Percentiles rank a stretch among this genome's conserved stretches.
Conservation (phyloP, 1,139 yeast species). For the Hyphopichia fennica region DNA sequence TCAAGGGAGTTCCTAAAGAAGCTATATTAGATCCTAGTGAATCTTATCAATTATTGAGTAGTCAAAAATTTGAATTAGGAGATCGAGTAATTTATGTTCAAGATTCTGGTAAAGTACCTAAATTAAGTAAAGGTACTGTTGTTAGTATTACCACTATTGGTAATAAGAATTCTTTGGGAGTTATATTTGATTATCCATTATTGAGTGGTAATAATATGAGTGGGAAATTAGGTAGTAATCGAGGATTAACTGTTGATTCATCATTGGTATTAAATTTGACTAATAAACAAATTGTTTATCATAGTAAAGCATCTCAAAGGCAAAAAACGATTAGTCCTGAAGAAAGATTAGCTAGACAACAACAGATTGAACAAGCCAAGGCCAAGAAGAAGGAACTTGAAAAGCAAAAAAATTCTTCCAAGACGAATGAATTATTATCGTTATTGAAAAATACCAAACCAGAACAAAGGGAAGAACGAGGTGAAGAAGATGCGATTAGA, state of each 20-base stretch:
- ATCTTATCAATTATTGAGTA: constrained; percentile 69
- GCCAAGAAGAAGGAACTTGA: constrained; percentile 17
- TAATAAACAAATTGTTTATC: constrained; percentile 71
- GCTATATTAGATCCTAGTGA: constrained; percentile 79
- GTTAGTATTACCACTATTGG: constrained; percentile 73
- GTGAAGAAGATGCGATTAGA: constrained; percentile 22
- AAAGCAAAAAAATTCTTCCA: constrained; percentile 8
- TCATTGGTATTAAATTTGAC: constrained; percentile 79
- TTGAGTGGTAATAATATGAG: constrained; percentile 80
- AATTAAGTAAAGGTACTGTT: constrained; percentile 87
- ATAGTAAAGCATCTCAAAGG: constrained; percentile 62
- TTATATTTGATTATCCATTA: constrained; percentile 80
- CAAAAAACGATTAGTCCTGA: constrained; percentile 33
- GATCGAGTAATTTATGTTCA: constrained; percentile 87
- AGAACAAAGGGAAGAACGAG: constrained; percentile 7
- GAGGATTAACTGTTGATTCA: constrained; percentile 84
- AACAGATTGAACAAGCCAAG: constrained; percentile 18
- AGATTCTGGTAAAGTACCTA: constrained; percentile 87
- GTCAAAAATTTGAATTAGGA: constrained; percentile 80
- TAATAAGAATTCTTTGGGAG: constrained; percentile 58
- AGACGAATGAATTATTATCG: constrained; percentile 36
- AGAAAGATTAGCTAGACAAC: constrained; percentile 20
- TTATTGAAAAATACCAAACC: constrained; percentile 29
- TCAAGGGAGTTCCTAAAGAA: constrained; percentile 81
- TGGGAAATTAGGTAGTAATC: constrained; percentile 71